Evolutionary conservation across 768 basidiomycete species (phyloP), one percentile per base, ranked within the genome.

Genomic region (Russula foetens): DNA sequence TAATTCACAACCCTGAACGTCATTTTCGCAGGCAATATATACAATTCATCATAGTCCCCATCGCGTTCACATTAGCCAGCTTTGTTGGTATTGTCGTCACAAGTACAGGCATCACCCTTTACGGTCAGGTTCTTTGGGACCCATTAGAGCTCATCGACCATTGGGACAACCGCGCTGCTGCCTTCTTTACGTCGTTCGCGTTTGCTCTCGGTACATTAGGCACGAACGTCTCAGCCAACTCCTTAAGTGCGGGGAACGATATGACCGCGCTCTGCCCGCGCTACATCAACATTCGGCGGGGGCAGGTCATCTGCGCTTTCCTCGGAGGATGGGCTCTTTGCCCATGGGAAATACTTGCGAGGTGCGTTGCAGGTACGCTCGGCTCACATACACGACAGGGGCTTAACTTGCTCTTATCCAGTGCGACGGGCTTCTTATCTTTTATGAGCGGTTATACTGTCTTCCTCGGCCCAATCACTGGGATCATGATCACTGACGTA

Each of bases 371-470:
- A 50, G 41, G 66, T 50, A 19, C 58, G 31, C n/a, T 67, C 53
- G 7, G 58, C 67, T 45, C 48, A 63, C 26, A 56, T 58, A 56
- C 21, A 24, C 28, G 47, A 46, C 21, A 19, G 15, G 17, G 26
- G 4, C 15, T 24, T 33, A n/a, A 49, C 29, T 39, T 33, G 23
- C 33, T n/a, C 19, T 14, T 52, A 11, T 21, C 7, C 61, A 73
- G 74, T 23, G 89, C 86, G 0, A 75, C 82, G 33, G 82, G 82
- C 1, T 91, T 92, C 72, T 69, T 92, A 67, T 75, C 76, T 15
- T 92, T 92, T 72, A 87, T 92, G 84, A 81, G 79, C 24, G 90
- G 89, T 3, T 94, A 92, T 68, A 86, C 90, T 0, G 85, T 93
- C 23, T 91, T 96, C 70, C 76, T 95, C 23, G 90, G 90, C 0